These are phyloP conservation scores for Ustilago sp. DNA, from an alignment of 1,284 basidiomycete species.

Conservation along the genomic window DNA sequence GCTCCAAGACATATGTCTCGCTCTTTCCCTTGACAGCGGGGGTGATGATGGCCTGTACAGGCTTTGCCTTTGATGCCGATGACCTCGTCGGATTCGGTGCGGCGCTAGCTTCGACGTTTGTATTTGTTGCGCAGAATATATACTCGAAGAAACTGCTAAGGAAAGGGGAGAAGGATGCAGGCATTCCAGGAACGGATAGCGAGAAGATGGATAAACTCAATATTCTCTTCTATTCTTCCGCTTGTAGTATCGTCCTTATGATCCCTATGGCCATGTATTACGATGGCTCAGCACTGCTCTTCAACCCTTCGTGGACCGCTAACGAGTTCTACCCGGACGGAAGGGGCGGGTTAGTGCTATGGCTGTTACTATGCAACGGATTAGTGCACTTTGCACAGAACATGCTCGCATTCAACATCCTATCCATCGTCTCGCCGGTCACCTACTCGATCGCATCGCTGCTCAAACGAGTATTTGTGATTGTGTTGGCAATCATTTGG, in stretches of 20 bases:
- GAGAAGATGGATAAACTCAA: constrained; percentile 94
- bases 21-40: constrained; percentile 93
- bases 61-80: constrained; percentile 83
- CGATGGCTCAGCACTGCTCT: constrained; percentile 42
- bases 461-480: constrained; percentile 97
- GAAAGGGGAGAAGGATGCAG: constrained; percentile 27
- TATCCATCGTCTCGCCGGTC: constrained; percentile 94
- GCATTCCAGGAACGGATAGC: constrained; percentile 17
- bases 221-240: constrained; percentile 92
- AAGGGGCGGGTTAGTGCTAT: constrained; percentile 73
- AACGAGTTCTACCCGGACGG: constrained; percentile 7
- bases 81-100: constrained; percentile 54
- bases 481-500: constrained; percentile 97
- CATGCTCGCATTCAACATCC: constrained; percentile 95
- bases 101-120: constrained; percentile 65
- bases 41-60: constrained; percentile 97
- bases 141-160: constrained; percentile 97
- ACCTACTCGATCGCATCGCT: constrained; percentile 98
- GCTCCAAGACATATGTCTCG: constrained; percentile 88
- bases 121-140: constrained; percentile 98
- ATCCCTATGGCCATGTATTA: constrained; percentile 65
- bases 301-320: constrained; percentile 20
- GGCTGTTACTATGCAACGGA: constrained; percentile 84
- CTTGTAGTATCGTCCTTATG: constrained; percentile 82
- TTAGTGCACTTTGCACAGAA: constrained; percentile 96